Evolutionary conservation across 306 rosid species (phyloP).

Genomic region (Cercis canadensis): DNA sequence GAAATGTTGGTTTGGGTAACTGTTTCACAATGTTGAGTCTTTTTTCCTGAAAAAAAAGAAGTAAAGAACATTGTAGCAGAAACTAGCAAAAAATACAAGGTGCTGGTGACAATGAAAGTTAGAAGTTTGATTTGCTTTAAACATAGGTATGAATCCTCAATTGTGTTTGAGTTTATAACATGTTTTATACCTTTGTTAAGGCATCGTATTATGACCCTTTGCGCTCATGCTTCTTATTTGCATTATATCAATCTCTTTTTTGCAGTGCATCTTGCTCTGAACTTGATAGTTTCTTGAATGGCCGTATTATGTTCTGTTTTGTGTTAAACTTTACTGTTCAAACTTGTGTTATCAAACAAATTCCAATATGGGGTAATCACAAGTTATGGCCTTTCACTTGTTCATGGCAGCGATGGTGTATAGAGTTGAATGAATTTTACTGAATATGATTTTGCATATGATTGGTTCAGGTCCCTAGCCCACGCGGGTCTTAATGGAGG

Average conservation of each 20-base stretch:
- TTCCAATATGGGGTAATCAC: background rate
- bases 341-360: background rate
- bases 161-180: too few relatives aligned
- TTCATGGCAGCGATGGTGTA: constrained; percentile 28
- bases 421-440: constrained; percentile 10
- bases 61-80: background rate
- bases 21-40: constrained; percentile 18
- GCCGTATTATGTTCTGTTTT: background rate
- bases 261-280: constrained; percentile 5
- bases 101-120: constrained; percentile 3
- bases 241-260: constrained; percentile 8
- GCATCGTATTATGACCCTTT: background rate
- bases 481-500: constrained; percentile 52
- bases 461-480: constrained; percentile 65
- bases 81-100: background rate
- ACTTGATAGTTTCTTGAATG: constrained; percentile 2
- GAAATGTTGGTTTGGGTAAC: background rate
- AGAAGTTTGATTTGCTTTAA: constrained; percentile 6
- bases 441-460: constrained; percentile 36
- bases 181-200: constrained; percentile 22
- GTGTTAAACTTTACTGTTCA: background rate
- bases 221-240: background rate
- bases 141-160: constrained; percentile 14
- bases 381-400: constrained; percentile 15
- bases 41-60: constrained; percentile 11